Base-by-base conservation (phyloP, 352 stramenopile species). In the Halophytophthora polymorphica region DNA sequence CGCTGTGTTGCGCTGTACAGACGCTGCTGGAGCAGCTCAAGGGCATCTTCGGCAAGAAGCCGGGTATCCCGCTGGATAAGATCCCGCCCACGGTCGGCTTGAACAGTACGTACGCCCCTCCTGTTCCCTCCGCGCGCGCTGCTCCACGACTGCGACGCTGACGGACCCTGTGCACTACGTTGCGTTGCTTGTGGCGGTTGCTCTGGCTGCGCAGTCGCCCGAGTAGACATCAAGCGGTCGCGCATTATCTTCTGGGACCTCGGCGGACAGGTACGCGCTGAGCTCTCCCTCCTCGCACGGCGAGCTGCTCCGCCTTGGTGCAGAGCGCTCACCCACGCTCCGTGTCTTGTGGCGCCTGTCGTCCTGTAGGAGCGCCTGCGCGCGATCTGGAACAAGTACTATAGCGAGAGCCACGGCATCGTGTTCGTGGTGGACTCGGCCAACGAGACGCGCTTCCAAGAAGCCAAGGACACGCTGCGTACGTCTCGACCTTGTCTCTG, bases 371-470 rank as follows among this genome's bases (percentile, higher is more conserved):
- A 93, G 39, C 82, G 84, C 25, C 65, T 97, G 56, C 79, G 90
- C 29, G 82, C 83, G 21, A 96, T 97, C 43, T 97, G 90, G 90
- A 91, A 95, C 65, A 97, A 96, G 60, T 97, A 97, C 56, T 97
- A 97, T 67, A 91, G 82, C 34, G 88, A 96, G 59, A 94, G 89
- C 42, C 85, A 97, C 59, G 90, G 83, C 34, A 74, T 97, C 31
- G 79, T 97, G 43, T 97, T 97, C 50, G 86, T 97, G 41, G 65
- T 97, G 39, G 90, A 97, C 59, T 83, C 86, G 18, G 82, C 84
- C 33, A 93, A 97, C 64, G 66, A 83, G 46, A 53, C 55, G 22
- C 65, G 90, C n/a, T 96, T 97, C 49, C 72, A 95, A 40, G 90
- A 97, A 69, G 86, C 86, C 47, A 93, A 95, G 43, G 44, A 80